A percentile compares a stretch with the other conserved stretches of the same genome.
Conservation (phyloP, 768 basidiomycete species). For the Ephemerocybe angulata region DNA sequence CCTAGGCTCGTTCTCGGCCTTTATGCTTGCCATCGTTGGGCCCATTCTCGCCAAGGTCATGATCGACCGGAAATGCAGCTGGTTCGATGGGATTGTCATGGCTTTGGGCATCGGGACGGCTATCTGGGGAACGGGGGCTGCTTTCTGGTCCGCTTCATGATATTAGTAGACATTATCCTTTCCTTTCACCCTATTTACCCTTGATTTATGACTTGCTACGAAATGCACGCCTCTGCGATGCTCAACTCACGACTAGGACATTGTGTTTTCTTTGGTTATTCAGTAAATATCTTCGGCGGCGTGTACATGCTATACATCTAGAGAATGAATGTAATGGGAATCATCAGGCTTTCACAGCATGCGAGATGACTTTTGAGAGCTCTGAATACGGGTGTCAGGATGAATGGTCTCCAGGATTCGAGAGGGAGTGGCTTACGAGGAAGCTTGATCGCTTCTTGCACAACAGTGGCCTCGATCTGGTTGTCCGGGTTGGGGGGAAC, state of each 20-base stretch:
- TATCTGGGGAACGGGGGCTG: conserved; percentile 70
- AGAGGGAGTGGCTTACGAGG: conserved; percentile 53
- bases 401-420: conserved; percentile 1
- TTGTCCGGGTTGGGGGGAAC: conserved; percentile 85
- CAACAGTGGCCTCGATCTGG: conserved; percentile 80
- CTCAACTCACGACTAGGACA: neutral
- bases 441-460: conserved; percentile 78
- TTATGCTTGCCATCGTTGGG: conserved; percentile 70
- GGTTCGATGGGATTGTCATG: conserved; percentile 55
- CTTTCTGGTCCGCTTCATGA: conserved; percentile 40
- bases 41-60: conserved; percentile 71
- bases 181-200: neutral
- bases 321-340: conserved; percentile 15
- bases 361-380: conserved; percentile 70
- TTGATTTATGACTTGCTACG: neutral
- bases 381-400: conserved; percentile 39
- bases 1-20: conserved; percentile 84
- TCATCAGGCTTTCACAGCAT: conserved; percentile 50
- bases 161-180: neutral
- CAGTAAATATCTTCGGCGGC: neutral
- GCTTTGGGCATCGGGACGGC: conserved; percentile 60
- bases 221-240: conserved; percentile 4
- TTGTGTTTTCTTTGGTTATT: conserved; percentile 3
- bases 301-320: conserved; percentile 5
- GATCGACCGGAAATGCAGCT: conserved; percentile 44